Evolutionary conservation across 805 yeast species (phyloP).

Genomic region (Starmerella vitae): DNA sequence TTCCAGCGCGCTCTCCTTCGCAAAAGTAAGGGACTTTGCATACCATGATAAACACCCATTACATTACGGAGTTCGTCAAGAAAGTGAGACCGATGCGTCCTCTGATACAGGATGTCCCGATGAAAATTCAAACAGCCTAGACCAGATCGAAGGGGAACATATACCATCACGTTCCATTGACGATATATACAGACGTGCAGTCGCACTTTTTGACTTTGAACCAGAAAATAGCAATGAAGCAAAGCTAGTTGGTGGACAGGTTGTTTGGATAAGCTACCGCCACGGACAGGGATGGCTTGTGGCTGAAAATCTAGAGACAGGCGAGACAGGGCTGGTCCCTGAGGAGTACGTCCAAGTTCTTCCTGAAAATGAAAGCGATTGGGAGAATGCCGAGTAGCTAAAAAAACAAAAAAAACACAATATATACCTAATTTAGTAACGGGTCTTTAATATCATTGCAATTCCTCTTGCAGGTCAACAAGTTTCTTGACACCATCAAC

Average conservation of each 20-base stretch:
- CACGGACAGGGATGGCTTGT: constrained; percentile 99
- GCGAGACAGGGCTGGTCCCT: constrained; percentile 85
- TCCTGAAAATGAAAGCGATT: constrained; percentile 21
- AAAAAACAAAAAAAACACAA: no score
- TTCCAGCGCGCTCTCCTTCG: constrained; percentile 26
- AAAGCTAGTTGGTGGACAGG: constrained; percentile 62
- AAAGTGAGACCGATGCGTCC: constrained; percentile 13
- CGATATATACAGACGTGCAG: constrained; percentile 49
- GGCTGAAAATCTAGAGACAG: constrained; percentile 61
- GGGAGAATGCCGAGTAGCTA: constrained; percentile 12
- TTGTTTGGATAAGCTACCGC: constrained; percentile 70
- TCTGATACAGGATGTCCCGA: constrained; percentile 6
- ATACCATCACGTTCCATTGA: constrained; percentile 20
- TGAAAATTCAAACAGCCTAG: neutral
- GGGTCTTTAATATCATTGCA: no score
- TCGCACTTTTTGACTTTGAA: constrained; percentile 75
- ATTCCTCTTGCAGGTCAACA: no score
- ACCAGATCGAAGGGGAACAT: constrained; percentile 1
- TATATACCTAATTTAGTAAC: no score
- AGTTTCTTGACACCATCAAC: neutral
- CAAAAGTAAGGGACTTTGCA: constrained; percentile 69
- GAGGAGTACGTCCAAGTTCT: constrained; percentile 71
- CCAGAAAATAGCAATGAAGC: constrained; percentile 95
- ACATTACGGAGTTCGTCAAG: constrained; percentile 42
- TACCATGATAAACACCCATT: constrained; percentile 57